A percentile compares a stretch with the other conserved stretches of the same genome.
Evolutionary conservation across 163 green algal species (phyloP).

Genomic region (Trebouxia gelatinosa): DNA sequence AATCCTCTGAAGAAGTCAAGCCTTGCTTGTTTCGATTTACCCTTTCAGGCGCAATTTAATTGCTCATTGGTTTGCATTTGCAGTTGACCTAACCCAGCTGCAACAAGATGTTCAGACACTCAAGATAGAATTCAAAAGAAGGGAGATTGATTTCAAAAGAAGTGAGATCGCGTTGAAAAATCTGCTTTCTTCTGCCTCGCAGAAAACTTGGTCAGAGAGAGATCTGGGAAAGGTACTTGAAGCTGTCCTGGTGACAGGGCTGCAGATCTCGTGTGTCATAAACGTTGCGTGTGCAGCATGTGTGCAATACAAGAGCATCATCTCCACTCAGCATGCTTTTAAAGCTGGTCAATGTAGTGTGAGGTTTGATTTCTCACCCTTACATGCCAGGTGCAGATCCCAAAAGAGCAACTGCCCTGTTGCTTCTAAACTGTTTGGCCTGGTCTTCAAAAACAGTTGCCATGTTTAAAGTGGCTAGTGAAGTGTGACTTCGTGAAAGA

Average conservation of each 20-base stretch:
- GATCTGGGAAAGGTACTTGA: slow-evolving; percentile 5
- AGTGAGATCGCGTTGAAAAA: neutral
- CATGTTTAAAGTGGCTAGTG: neutral
- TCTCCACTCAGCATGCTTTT: slow-evolving; percentile 5
- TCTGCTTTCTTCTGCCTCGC: slow-evolving; percentile 4
- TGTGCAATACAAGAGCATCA: slow-evolving; percentile 13
- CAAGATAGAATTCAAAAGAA: slow-evolving; percentile 10
- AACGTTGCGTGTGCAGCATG: neutral
- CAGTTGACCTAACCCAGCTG: neutral
- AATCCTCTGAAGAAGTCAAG: no score
- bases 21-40: no score
- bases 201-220: slow-evolving; percentile 1
- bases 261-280: neutral
- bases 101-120: neutral
- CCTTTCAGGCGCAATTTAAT: no score
- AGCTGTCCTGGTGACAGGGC: slow-evolving; percentile 3
- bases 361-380: neutral
- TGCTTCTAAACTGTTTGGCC: neutral
- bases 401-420: neutral
- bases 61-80: slow-evolving; percentile 5
- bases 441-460: neutral
- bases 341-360: neutral
- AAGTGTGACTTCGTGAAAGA: slow-evolving; percentile 4
- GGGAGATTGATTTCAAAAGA: slow-evolving; percentile 6
- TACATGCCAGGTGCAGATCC: neutral